Base-by-base conservation (phyloP, 805 yeast species). In the Teunomyces panamensis region DNA sequence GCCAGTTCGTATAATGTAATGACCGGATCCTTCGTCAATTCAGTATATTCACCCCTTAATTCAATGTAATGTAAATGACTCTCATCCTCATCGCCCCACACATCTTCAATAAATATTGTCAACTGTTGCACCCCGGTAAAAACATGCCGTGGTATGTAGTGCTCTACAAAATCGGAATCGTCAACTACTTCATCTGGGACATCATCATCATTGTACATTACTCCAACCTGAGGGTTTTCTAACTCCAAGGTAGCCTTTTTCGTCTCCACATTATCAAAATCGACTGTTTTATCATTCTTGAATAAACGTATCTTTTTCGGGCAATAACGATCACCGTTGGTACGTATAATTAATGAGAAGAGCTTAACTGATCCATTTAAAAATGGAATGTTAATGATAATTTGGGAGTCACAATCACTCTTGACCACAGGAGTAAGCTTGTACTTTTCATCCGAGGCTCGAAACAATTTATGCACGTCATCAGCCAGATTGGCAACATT, bases 1-100 rank as follows among this genome's bases (percentile, higher is more conserved):
- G 96, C 95, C 47, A 90, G 80, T 66, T 92, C 98, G 64, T 91
- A 92, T 16, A 87, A 60, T 0, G 96, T 75, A 11, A 86, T 75
- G 13, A 89, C 80, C 0, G 96, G 96, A 36, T 86, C 88, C 51
- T 77, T 77, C 29, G 71, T 63, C 43, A 86, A 62, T 32, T 75
- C 79, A 5, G 79, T 72, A 49, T 65, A 77, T 53, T 81, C 86
- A 1, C 98, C 98, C 41, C 97, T 72, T 24, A 92, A 64, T 48
- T 95, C 97, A 39, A 91, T 66, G 55, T 83, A 85, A 55, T 83
- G 83, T 2, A 91, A 46, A 46, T 73, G 78, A 4, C 84, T 74
- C 20, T 73, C 68, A 44, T 81, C 85, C 49, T 80, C 84, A 47
- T 61, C 63, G 14, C 56, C 60, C 46, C 61, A 45, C 50, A 86